Base-by-base conservation (phyloP, 2,329 filamentous ascomycete species). In the Trichoderma sp. region DNA sequence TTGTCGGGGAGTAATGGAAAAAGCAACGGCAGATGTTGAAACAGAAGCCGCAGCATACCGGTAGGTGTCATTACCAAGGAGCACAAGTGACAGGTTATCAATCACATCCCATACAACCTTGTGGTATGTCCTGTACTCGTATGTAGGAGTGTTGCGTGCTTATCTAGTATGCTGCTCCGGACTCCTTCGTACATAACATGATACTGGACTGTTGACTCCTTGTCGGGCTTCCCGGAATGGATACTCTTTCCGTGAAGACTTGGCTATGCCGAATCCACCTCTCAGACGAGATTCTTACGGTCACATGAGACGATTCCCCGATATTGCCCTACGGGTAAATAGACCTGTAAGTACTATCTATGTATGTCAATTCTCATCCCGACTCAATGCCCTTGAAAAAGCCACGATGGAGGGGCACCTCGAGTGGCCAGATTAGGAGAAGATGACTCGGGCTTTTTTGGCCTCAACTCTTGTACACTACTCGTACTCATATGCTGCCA, bases 191-290 rank as follows among this genome's bases (percentile, higher is more conserved):
- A 64, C 36, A 32, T 14, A 53, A 32, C 30, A 51, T 58, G 28
- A 34, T 36, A 30, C 30, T 61, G 26, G 32, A 24, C 21, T 6
- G 43, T 51, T 28, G 28, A 60, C 57, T 60, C 57, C 28, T 60
- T 36, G 51, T 60, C 61, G 69, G 69, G 61, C 39, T 71, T 60
- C 69, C 61, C 61, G 34, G 69, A 60, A 66, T 47, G 69, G 69
- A 47, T 51, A 60, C 15, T 36, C 11, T 24, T 53, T 53, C 66
- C 66, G 66, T 53, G 15, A 60, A 70, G 36, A 34, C 28, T 36
- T 51, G 56, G 56, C 56, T 53, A n/a, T n/a, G 6, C n/a, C 15
- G 30, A 36, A 60, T 18, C 57, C 66, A 53, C 57, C 66, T 53
- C 39, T 61, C 39, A 62, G 57, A 36, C 39, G 57, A 70, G 28